Evolutionary conservation across 345 rosid genomes (phyloP), one percentile per base, ranked within the genome.

Genomic region (Mangifera indica): DNA sequence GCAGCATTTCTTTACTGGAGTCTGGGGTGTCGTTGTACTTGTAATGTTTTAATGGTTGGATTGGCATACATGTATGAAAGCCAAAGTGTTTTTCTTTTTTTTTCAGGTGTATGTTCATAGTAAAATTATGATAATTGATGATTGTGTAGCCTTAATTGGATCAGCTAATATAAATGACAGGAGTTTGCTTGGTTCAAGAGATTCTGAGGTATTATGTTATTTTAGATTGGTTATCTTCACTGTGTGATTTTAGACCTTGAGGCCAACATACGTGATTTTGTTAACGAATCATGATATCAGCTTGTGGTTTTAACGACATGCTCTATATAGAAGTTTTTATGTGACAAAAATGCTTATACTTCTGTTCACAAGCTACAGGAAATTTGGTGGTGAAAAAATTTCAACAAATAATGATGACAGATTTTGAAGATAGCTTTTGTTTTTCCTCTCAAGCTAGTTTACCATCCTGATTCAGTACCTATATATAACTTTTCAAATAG

Each of bases 101-200:
- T 71, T 37, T 78, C 87, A 92, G 99, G 88, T 95, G 49, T 95
- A 95, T 76, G 98, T 95, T 74, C 99, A 95, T 83, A 89, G 99
- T 82, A 95, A 95, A 80, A 73, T 95, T 82, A 89, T 95, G 97
- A 86, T 95, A 70, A 64, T 92, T 60, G 99, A 92, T 79, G 99
- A 95, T 79, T 75, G 78, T 67, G 77, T 82, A 34, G 75, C 89
- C 22, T 75, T 95, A 80, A 78, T 95, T 78, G 98, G 99, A 75
- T 92, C 99, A 60, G 97, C 99, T 70, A 95, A 92, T 74, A 91
- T 95, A 60, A 95, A 95, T 63, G 99, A 95, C 59, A 81, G 99
- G 72, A 95, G 99, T 84, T 85, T 95, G 74, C 98, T 95, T 53
- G 99, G 99, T 70, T 92, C 99, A 48, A 87, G 99, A 72, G 99